phyloP scores from a whole-genome alignment of 2,329 filamentous ascomycete species.

The Xylariaceae sp. region DNA sequence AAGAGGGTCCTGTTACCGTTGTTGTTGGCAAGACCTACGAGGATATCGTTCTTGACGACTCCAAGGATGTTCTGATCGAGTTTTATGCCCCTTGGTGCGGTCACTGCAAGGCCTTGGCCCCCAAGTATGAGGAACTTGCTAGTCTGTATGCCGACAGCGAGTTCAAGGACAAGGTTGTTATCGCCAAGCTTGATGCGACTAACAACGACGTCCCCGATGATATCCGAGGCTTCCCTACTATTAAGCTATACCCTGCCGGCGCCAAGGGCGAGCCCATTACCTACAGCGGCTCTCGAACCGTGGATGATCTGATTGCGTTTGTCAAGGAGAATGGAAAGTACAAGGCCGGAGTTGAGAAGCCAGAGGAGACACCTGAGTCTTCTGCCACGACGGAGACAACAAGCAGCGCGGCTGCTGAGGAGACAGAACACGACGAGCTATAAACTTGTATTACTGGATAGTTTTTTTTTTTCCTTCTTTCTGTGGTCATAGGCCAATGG shows the following conservation, averaged over 20 bases:
- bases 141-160: slow-evolving; percentile 69
- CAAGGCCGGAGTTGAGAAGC: slow-evolving; percentile 61
- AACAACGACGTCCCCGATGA: slow-evolving; percentile 94
- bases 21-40: slow-evolving; percentile 94
- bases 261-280: slow-evolving; percentile 78
- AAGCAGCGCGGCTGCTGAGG: slow-evolving; percentile 41
- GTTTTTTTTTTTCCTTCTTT: slow-evolving; percentile 20
- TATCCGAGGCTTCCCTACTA: slow-evolving; percentile 96
- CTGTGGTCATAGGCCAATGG: slow-evolving; percentile 19
- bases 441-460: slow-evolving; percentile 43
- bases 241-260: slow-evolving; percentile 94
- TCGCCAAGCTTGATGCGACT: slow-evolving; percentile 97
- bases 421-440: slow-evolving; percentile 65
- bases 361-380: slow-evolving; percentile 48
- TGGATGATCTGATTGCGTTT: slow-evolving; percentile 89
- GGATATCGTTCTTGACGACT: slow-evolving; percentile 81
- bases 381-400: slow-evolving; percentile 48
- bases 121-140: slow-evolving; percentile 92
- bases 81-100: slow-evolving; percentile 99
- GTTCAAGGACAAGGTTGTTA: slow-evolving; percentile 76
- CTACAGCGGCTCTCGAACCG: slow-evolving; percentile 80
- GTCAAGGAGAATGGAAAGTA: slow-evolving; percentile 93
- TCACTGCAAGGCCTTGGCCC: slow-evolving; percentile 97
- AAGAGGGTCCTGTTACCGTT: slow-evolving; percentile 81
- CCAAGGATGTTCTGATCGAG: slow-evolving; percentile 95